Conservation (phyloP, 345 rosid genomes). For the Odontarrhena argentea region DNA sequence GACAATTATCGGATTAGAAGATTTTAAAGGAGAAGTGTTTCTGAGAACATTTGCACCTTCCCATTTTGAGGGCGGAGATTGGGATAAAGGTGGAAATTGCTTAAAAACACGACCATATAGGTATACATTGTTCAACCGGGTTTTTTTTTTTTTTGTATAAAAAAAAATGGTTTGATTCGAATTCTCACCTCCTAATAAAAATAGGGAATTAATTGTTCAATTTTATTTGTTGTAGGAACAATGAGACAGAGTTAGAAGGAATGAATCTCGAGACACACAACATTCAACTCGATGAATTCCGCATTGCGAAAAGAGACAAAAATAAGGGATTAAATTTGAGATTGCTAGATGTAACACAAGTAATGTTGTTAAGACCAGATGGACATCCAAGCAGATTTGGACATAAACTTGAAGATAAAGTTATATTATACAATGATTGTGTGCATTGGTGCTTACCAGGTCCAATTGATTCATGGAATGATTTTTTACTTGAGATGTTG, state of each 20-base stretch:
- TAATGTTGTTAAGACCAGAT: constrained; percentile 61
- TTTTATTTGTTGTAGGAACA: constrained; percentile 37
- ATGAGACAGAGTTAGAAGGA: constrained; percentile 50
- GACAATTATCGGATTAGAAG: constrained; percentile 42
- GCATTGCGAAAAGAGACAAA: constrained; percentile 45
- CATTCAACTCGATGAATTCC: constrained; percentile 70
- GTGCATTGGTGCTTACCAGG: constrained; percentile 97
- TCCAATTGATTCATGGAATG: constrained; percentile 78
- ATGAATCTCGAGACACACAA: constrained; percentile 56
- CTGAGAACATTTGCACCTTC: constrained; percentile 50
- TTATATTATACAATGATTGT: constrained; percentile 70
- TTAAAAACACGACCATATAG: constrained; percentile 55
- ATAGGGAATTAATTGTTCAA: constrained; percentile 25
- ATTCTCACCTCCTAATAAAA: background rate
- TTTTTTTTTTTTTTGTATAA: background rate
- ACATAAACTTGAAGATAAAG: constrained; percentile 65
- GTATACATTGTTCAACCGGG: constrained; percentile 45
- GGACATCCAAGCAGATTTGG: constrained; percentile 80
- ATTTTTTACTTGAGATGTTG: constrained; percentile 72
- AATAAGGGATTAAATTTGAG: constrained; percentile 27
- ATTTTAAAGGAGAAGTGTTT: constrained; percentile 61
- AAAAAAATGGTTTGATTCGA: constrained; percentile 9
- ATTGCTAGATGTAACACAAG: constrained; percentile 60
- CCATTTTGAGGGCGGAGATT: constrained; percentile 66
- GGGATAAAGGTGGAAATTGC: constrained; percentile 76